Evolutionary conservation across 192 early-diverging fungal species (phyloP).

Genomic region (Linnemannia schmuckeri): DNA sequence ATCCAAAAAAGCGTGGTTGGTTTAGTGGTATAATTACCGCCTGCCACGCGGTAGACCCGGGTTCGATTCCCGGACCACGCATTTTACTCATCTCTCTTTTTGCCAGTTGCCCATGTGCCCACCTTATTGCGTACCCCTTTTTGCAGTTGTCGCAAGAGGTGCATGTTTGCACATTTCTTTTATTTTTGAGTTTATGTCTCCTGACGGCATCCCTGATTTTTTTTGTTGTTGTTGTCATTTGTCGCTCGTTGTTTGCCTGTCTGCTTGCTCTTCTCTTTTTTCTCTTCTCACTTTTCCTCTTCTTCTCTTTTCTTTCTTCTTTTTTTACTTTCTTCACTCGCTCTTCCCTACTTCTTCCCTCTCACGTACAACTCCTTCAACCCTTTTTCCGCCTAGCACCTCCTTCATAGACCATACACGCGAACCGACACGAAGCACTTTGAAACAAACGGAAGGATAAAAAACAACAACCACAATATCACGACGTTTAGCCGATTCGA

Average conservation of each 20-base stretch:
- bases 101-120: neutral
- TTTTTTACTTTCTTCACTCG: neutral
- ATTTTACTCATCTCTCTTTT: constrained; percentile 18
- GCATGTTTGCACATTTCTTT: neutral
- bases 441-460: neutral
- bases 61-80: constrained; percentile 81
- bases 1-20: constrained; percentile 60
- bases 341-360: neutral
- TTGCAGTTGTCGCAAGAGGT: neutral
- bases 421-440: neutral
- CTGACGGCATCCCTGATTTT: neutral
- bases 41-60: constrained; percentile 83
- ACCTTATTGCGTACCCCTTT: neutral
- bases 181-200: neutral
- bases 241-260: neutral
- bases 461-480: neutral
- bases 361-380: neutral
- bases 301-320: neutral
- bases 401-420: neutral
- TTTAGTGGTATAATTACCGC: constrained; percentile 80
- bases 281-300: neutral
- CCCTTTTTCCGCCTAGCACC: neutral
- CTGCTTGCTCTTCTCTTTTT: neutral
- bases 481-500: neutral
- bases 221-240: neutral